Evolutionary conservation across 306 rosid genomes (phyloP).

Genomic region (Inga oerstediana): DNA sequence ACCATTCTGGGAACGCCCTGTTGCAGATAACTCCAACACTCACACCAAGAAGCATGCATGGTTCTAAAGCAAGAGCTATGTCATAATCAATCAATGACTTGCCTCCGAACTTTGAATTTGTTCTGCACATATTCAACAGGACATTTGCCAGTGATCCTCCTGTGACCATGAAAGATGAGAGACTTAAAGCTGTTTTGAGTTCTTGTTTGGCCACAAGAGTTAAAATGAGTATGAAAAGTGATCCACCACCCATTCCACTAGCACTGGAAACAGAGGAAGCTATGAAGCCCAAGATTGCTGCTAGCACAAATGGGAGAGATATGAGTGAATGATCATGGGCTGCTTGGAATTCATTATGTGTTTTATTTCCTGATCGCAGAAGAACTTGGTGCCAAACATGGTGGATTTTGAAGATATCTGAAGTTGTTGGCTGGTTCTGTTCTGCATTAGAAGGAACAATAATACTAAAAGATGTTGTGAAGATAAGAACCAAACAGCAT

Average conservation of each 20-base stretch:
- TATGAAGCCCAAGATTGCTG: conserved; percentile 51
- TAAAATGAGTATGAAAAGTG: conserved; percentile 74
- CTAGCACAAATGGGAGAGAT: conserved; percentile 35
- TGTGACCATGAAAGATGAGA: conserved; percentile 91
- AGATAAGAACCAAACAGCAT: conserved; percentile 36
- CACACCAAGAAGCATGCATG: conserved; percentile 80
- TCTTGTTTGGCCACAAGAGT: conserved; percentile 65
- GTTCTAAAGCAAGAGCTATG: conserved; percentile 73
- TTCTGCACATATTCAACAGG: conserved; percentile 46
- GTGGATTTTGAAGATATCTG: conserved; percentile 35
- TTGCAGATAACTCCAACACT: conserved; percentile 86
- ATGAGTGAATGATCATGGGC: conserved; percentile 27
- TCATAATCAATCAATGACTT: conserved; percentile 67
- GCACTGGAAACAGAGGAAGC: conserved; percentile 66
- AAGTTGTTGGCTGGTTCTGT: conserved; percentile 40
- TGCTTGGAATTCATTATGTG: conserved; percentile 21
- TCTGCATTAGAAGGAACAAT: conserved; percentile 52
- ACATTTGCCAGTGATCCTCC: conserved; percentile 88
- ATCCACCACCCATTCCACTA: conserved; percentile 86
- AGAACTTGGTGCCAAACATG: conserved; percentile 34
- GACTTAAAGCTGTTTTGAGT: conserved; percentile 75
- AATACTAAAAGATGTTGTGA: conserved; percentile 32
- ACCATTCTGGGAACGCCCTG: conserved; percentile 81
- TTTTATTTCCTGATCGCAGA: conserved; percentile 31
- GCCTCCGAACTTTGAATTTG: conserved; percentile 33